Evolutionary conservation across 1,139 yeast species (phyloP).

Genomic region (Nakaseomyces glabratus): DNA sequence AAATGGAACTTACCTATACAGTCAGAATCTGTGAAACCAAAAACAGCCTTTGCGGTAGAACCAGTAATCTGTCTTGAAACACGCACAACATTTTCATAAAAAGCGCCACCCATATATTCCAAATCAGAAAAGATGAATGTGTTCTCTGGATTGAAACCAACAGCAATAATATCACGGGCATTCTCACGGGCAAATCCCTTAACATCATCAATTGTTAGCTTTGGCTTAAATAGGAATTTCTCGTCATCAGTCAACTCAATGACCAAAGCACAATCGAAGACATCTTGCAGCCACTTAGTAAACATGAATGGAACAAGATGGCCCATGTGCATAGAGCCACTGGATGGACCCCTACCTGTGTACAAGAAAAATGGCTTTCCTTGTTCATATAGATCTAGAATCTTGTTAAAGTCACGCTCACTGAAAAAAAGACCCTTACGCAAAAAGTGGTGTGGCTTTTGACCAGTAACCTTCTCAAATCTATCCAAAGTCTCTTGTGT

Average conservation of each 20-base stretch:
- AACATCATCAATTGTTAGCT: conserved; percentile 81
- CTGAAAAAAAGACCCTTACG: conserved; percentile 90
- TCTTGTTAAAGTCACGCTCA: conserved; percentile 75
- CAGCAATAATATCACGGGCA: conserved; percentile 88
- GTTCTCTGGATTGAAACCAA: conserved; percentile 89
- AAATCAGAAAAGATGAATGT: conserved; percentile 92
- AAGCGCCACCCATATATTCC: conserved; percentile 85
- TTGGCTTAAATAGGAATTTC: conserved; percentile 88
- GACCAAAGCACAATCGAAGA: conserved; percentile 92
- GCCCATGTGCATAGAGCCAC: conserved; percentile 93
- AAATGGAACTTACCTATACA: conserved; percentile 92
- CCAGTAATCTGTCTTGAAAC: conserved; percentile 94
- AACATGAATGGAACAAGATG: conserved; percentile 94
- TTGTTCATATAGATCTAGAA: conserved; percentile 82
- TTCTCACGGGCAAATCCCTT: conserved; percentile 69
- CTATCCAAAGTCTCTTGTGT: conserved; percentile 62
- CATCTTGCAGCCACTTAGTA: conserved; percentile 98
- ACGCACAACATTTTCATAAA: conserved; percentile 89
- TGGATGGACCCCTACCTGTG: conserved; percentile 97
- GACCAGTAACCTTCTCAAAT: conserved; percentile 77
- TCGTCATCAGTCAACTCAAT: conserved; percentile 97
- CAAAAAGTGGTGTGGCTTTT: conserved; percentile 84
- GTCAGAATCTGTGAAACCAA: conserved; percentile 92
- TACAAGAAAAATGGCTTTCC: conserved; percentile 93
- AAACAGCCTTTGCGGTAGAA: conserved; percentile 93